phyloP scores from a whole-genome alignment of 2,329 filamentous ascomycete genomes.

The Epichloe scottii region DNA sequence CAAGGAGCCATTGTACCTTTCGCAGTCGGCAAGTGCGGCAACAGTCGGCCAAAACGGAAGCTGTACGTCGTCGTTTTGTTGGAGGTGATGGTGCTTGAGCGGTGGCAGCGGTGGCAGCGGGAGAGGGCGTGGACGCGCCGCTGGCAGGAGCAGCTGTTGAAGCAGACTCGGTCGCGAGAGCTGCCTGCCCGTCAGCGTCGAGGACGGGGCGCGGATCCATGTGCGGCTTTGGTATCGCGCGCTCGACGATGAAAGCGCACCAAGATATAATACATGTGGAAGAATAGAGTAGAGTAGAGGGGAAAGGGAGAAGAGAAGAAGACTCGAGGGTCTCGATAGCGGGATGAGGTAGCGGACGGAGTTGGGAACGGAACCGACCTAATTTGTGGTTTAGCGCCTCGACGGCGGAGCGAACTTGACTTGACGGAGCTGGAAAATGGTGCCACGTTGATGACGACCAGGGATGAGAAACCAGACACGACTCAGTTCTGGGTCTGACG shows the following conservation, averaged over 20 bases:
- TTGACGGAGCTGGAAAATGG: not conserved
- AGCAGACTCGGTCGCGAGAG: not conserved
- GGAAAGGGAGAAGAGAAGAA: constrained; percentile 1
- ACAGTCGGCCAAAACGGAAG: constrained; percentile 16
- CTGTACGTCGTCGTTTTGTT: constrained; percentile 21
- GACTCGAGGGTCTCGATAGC: not conserved
- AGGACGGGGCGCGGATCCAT: constrained; percentile 8
- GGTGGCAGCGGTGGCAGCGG: constrained; percentile 7
- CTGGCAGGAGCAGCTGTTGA: not conserved
- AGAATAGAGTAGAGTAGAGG: not conserved
- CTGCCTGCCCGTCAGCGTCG: constrained; percentile 5
- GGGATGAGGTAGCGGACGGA: not conserved
- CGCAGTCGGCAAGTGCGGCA: constrained; percentile 26
- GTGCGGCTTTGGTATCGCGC: constrained; percentile 4
- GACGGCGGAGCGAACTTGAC: not conserved
- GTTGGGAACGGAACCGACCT: not conserved
- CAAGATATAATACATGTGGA: constrained; percentile 9
- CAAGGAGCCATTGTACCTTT: constrained; percentile 18
- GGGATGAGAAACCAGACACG: too few species aligned
- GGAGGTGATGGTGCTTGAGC: constrained; percentile 11
- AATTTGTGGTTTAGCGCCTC: not conserved
- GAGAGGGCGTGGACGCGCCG: not conserved
- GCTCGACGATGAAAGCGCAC: not conserved
- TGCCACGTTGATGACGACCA: too few species aligned
- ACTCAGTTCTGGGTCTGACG: too few species aligned